Conservation (phyloP, 345 rosid genomes). For the Eucalyptus tenuipes region DNA sequence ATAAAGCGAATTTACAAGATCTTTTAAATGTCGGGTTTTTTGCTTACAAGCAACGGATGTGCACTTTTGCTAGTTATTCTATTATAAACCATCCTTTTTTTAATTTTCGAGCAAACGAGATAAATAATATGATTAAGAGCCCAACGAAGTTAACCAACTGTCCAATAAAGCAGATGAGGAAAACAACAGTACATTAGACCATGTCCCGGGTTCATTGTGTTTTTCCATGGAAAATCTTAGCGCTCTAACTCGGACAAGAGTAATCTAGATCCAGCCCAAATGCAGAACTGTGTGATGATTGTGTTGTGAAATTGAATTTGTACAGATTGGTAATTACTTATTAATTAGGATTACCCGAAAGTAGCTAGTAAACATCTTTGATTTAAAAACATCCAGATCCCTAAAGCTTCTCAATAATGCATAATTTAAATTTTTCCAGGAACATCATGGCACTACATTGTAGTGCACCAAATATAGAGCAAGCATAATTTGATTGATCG, state of each 20-base stretch:
- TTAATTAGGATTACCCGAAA: neutral
- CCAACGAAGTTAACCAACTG: neutral
- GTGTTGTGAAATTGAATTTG: neutral
- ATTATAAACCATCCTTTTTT: neutral
- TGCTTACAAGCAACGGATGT: neutral
- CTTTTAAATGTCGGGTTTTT: neutral
- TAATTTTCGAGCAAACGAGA: neutral
- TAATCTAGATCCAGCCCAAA: neutral
- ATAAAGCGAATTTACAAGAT: neutral
- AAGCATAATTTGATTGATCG: neutral
- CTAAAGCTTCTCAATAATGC: neutral
- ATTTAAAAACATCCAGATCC: neutral
- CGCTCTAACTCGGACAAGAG: neutral
- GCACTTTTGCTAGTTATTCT: neutral
- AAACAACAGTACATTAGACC: neutral
- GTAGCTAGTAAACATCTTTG: neutral
- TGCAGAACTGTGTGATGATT: neutral
- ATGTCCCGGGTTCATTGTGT: neutral
- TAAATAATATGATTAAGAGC: neutral
- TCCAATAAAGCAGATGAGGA: neutral
- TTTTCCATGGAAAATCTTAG: neutral
- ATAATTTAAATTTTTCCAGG: neutral
- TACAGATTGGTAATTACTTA: neutral
- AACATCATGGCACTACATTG: neutral
- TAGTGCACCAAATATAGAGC: neutral